Base-by-base conservation (phyloP, 2,329 filamentous ascomycete species). In the Trichoderma asperellum region DNA sequence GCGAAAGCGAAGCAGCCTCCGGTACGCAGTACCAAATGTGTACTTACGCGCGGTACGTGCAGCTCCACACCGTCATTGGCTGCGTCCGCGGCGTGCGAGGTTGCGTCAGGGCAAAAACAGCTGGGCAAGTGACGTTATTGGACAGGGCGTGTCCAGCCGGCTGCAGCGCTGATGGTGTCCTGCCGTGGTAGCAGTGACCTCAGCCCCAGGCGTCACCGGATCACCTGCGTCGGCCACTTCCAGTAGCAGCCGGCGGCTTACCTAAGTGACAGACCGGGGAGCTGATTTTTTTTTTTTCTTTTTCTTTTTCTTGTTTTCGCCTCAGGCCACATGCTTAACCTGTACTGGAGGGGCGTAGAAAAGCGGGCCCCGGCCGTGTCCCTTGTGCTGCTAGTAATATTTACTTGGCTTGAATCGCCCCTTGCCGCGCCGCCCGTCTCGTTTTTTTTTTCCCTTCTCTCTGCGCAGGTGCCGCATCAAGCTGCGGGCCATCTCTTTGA, bases 341-440 rank as follows among this genome's bases (percentile, higher is more conserved):
- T 66, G 29, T 16, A 66, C 29, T 40, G 53, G 40, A 69, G 43
- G 53, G 56, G 61, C n/a, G 62, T 35, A 32, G 37, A 70, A 61
- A 70, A 60, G 63, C 47, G 63, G 68, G 49, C 8, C 27, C 62
- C 35, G 5, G 8, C 16, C 47, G 27, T 61, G 29, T 35, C 37
- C 34, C n/a, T 57, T 40, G 49, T 65, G 12, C 24, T 35, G 24
- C 40, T 21, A 49, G 47, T 49, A 49, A 49, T 49, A 49, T 49
- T 55, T 56, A 21, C 52, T 32, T 59, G 65, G 40, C 53, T 37
- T 12, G 64, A 40, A 35, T 34, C 43, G 40, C 63, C 66, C 58
- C 69, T 63, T 64, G 65, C 60, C 59, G 69, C 61, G 69, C 69
- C 63, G 56, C 61, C 35, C 61, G 47, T 64, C 61, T 64, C 61